These are phyloP conservation scores for Nectriaceae sp. DNA, from an alignment of 2,329 filamentous ascomycete genomes.

Conservation along the genomic window DNA sequence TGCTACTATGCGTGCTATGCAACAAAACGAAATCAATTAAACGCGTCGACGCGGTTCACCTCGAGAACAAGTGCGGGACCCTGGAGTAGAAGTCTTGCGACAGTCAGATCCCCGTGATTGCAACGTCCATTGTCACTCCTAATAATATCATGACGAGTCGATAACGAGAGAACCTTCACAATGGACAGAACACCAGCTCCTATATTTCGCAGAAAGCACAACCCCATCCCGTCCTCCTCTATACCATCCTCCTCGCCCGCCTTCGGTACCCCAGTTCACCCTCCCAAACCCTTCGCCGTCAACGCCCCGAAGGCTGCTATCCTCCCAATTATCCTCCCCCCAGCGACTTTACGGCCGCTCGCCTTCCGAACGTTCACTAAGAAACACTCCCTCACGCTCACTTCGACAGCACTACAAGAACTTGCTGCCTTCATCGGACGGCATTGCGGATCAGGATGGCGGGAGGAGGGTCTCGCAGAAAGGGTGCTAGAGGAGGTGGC, in stretches of 20 bases:
- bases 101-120: slow-evolving; percentile 1
- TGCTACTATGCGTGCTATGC: slow-evolving; percentile 17
- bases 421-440: slow-evolving; percentile 88
- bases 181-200: slow-evolving; percentile 44
- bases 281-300: slow-evolving; percentile 65
- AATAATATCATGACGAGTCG: slow-evolving; percentile 18
- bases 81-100: background rate
- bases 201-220: slow-evolving; percentile 38
- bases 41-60: slow-evolving; percentile 40
- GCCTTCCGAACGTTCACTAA: slow-evolving; percentile 97
- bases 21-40: slow-evolving; percentile 36
- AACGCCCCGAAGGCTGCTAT: slow-evolving; percentile 63
- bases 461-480: slow-evolving; percentile 91
- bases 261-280: slow-evolving; percentile 84
- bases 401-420: slow-evolving; percentile 80
- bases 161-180: slow-evolving; percentile 4
- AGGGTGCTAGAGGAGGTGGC: slow-evolving; percentile 90
- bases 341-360: slow-evolving; percentile 81
- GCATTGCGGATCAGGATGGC: slow-evolving; percentile 94
- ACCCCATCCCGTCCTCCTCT: slow-evolving; percentile 46
- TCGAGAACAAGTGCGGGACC: background rate
- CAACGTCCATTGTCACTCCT: background rate
- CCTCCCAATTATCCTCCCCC: slow-evolving; percentile 85
- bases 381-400: slow-evolving; percentile 92
- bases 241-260: slow-evolving; percentile 88